Evolutionary conservation across 2,329 filamentous ascomycete species (phyloP), one percentile per base, ranked within the genome.

Genomic region (Daldinia sp.): DNA sequence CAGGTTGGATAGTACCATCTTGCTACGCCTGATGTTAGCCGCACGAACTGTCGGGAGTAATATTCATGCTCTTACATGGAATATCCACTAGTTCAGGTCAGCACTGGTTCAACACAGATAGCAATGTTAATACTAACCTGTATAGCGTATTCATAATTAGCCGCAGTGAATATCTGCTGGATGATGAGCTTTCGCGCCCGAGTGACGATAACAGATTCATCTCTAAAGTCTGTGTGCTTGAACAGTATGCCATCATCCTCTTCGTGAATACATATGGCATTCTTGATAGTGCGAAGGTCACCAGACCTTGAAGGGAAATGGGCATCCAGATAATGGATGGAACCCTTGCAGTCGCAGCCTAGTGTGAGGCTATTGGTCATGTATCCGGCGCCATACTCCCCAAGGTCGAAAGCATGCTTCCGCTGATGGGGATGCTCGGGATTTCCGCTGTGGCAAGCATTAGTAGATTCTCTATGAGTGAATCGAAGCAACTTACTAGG

Each of bases 221-320:
- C 94, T 34, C 94, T 87, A 85, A 97, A 97, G 78, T 97, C 94
- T 13, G 88, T 93, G 79, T 96, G 92, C 80, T 97, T 97, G 86
- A 96, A 97, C 0, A 97, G 82, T 61, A 97, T 95, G 4, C 94
- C 94, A 1, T 87, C 87, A 68, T 97, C 94, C 79, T 97, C 94
- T 76, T 97, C 94, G 78, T 97, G 94, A 68, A 97, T 94, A 77
- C 94, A 97, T 69, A 97, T 90, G 34, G 94, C 94, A 73, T 97
- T 97, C 82, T 96, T 94, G 80, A 97, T 93, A 1, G 88, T 90
- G 3, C 88, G 87, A 25, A 91, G 82, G n/a, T 86, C 85, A 21
- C 94, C 94, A 3, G 87, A 86, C 11, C 87, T 85, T 61, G 93
- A 93, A 37, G 94, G 90, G 74, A 97, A 95, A 9, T 90, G 86